Conservation (phyloP, 176 grass and related monocot species). For the Sorghum bicolor region DNA sequence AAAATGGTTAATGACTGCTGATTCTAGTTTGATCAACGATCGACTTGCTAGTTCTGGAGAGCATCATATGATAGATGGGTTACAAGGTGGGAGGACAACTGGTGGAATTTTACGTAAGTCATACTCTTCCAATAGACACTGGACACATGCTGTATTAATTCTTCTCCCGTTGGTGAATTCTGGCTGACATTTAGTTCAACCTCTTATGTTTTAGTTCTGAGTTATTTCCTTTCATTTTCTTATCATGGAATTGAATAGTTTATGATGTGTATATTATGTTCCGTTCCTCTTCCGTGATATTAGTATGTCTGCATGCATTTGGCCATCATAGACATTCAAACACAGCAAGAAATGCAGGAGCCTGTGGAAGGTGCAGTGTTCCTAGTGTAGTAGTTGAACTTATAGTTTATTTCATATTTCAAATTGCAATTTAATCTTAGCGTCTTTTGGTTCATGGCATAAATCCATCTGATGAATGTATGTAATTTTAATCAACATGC, state of each 20-base stretch:
- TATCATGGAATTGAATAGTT: neutral
- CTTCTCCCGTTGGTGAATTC: neutral
- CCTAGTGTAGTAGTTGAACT: slow-evolving; percentile 4
- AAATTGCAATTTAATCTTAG: slow-evolving; percentile 5
- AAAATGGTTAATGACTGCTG: slow-evolving; percentile 61
- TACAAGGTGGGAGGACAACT: slow-evolving; percentile 13
- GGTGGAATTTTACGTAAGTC: slow-evolving; percentile 34
- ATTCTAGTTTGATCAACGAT: slow-evolving; percentile 58
- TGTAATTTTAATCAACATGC: slow-evolving; percentile 29
- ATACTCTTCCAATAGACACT: slow-evolving; percentile 7
- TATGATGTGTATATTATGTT: neutral
- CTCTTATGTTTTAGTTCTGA: slow-evolving; percentile 3
- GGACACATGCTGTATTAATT: neutral
- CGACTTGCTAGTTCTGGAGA: slow-evolving; percentile 37
- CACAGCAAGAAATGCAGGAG: neutral
- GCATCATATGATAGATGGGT: slow-evolving; percentile 14
- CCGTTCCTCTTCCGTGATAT: neutral
- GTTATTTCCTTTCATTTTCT: neutral
- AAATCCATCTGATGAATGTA: slow-evolving; percentile 31
- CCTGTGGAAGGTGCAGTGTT: neutral
- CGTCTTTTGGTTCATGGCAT: neutral
- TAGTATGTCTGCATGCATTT: slow-evolving; percentile 1
- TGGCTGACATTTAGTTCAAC: neutral
- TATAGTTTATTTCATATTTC: slow-evolving; percentile 2
- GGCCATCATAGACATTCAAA: slow-evolving; percentile 1